These are phyloP conservation scores for Scutellaria baicalensis DNA, from an alignment of 257 asterid species.

Conservation along the genomic window DNA sequence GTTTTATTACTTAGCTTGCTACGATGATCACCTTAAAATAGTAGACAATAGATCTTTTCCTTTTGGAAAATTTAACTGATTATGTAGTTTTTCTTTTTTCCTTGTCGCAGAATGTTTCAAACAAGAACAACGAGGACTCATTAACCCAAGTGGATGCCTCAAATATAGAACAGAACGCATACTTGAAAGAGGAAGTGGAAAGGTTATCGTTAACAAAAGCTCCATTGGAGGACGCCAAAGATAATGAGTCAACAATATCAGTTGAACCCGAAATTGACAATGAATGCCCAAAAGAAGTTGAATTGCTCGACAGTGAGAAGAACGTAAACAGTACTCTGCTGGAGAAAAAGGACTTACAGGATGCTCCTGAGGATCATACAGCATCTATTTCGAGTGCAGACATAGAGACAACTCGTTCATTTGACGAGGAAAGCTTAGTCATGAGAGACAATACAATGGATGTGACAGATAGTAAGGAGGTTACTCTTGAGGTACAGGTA, in stretches of 20 bases:
- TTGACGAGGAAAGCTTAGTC: conserved; percentile 9
- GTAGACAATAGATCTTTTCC: neutral
- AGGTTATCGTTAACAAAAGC: conserved; percentile 7
- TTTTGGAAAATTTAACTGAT: neutral
- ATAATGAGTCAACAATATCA: neutral
- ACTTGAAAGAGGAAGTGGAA: conserved; percentile 3
- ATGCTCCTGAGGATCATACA: conserved; percentile 7
- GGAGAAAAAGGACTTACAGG: conserved; percentile 7
- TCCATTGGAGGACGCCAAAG: conserved; percentile 3
- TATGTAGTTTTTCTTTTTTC: neutral
- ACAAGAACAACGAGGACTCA: conserved; percentile 12
- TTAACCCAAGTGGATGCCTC: conserved; percentile 13
- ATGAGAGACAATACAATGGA: neutral
- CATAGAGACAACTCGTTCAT: conserved; percentile 8
- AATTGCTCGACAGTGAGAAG: neutral
- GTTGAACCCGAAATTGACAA: neutral
- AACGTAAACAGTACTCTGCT: neutral
- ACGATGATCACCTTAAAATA: neutral
- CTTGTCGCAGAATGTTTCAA: conserved; percentile 9
- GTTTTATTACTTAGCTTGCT: neutral
- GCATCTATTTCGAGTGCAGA: conserved; percentile 5
- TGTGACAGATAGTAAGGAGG: conserved; percentile 1
- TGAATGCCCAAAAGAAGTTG: neutral
- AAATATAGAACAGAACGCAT: conserved; percentile 5
- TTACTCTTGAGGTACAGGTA: conserved; percentile 10